A percentile compares a stretch with the other conserved stretches of the same genome.
Evolutionary conservation across 441 rosid genomes (phyloP).

Genomic region (Macaranga tanarius): DNA sequence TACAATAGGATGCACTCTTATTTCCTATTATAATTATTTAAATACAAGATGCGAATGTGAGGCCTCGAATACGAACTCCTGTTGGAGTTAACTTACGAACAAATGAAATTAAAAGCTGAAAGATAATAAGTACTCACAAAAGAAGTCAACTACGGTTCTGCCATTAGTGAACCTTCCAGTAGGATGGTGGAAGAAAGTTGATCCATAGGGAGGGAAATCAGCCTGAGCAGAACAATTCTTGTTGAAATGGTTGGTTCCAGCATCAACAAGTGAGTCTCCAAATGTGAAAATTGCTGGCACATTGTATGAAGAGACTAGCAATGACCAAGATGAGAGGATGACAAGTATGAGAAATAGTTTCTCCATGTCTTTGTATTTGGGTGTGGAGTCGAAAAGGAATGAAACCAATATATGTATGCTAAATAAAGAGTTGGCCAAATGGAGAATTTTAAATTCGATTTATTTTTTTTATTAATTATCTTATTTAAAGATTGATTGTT

Average conservation of each 20-base stretch:
- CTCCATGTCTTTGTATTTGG: conserved; percentile 22
- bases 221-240: conserved; percentile 61
- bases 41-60: no score
- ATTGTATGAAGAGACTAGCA: conserved; percentile 19
- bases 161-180: conserved; percentile 80
- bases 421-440: no score
- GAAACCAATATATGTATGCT: no score
- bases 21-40: no score
- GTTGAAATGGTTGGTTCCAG: conserved; percentile 61
- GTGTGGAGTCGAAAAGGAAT: neutral
- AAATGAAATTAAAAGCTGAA: neutral
- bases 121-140: conserved; percentile 32
- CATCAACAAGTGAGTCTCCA: conserved; percentile 62
- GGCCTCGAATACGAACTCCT: no score
- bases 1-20: no score
- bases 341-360: conserved; percentile 13
- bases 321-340: neutral
- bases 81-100: no score
- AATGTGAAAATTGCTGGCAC: conserved; percentile 49
- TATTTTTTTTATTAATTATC: no score
- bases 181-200: conserved; percentile 51
- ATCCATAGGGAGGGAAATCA: conserved; percentile 62
- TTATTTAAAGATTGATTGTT: no score
- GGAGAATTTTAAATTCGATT: no score
- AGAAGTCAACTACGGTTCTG: conserved; percentile 60